A percentile compares a stretch with the other conserved stretches of the same genome.
Evolutionary conservation across 179 eudicot genomes (phyloP).

Genomic region (Spergularia azorica): DNA sequence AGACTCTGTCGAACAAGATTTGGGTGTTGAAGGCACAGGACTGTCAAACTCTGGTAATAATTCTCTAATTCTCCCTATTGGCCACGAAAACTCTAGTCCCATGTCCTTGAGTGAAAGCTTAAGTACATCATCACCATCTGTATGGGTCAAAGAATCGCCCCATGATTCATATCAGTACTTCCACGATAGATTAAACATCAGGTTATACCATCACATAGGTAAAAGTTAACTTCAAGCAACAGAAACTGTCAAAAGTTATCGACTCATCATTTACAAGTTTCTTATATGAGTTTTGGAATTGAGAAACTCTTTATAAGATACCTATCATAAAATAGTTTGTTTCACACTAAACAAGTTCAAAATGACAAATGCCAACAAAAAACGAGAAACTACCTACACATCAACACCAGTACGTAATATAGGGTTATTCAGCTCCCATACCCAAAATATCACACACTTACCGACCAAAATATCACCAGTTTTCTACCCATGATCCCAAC

Average conservation of each 20-base stretch:
- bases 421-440: neutral
- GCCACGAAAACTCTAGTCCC: conserved; percentile 82
- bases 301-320: too few species aligned
- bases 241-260: neutral
- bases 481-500: too few species aligned
- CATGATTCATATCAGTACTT: neutral
- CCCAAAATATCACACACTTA: neutral
- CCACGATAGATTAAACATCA: neutral
- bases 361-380: too few species aligned
- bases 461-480: neutral
- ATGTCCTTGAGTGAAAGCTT: conserved; percentile 72
- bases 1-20: conserved; percentile 62
- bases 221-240: neutral
- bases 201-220: neutral
- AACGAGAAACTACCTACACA: neutral
- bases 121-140: conserved; percentile 59
- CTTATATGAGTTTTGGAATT: too few species aligned
- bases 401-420: neutral
- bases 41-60: conserved; percentile 48
- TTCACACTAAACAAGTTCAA: too few species aligned
- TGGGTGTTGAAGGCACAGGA: conserved; percentile 53
- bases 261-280: neutral
- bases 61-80: conserved; percentile 56
- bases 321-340: too few species aligned
- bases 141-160: conserved; percentile 17